phyloP scores from a whole-genome alignment of 169 alveolate species.

The Plasmodium inui region DNA sequence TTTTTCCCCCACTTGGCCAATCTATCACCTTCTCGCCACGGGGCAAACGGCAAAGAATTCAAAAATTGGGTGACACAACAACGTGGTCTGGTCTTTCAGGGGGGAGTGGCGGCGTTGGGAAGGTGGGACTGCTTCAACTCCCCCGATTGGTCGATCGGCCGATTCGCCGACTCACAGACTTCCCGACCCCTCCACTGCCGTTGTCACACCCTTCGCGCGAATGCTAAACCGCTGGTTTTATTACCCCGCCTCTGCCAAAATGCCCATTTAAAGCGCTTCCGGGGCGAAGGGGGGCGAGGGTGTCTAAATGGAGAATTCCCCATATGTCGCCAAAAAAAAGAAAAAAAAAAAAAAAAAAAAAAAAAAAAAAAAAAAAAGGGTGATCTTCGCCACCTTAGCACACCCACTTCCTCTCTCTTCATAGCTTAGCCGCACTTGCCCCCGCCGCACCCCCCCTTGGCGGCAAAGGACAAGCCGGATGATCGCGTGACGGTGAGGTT shows the following conservation, averaged over 20 bases:
- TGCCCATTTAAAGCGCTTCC: background rate
- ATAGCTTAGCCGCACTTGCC: constrained; percentile 91
- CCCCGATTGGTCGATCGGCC: too few relatives aligned
- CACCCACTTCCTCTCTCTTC: background rate
- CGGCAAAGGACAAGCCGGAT: constrained; percentile 90
- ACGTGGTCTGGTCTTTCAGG: background rate
- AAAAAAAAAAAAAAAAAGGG: background rate
- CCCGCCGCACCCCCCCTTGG: constrained; percentile 97
- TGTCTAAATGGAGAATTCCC: background rate
- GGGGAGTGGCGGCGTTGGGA: background rate
- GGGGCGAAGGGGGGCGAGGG: background rate
- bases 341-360: background rate
- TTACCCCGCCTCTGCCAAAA: background rate
- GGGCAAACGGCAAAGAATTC: background rate
- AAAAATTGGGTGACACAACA: background rate
- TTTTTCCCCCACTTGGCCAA: background rate
- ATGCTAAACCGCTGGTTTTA: too few relatives aligned
- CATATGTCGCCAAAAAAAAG: background rate
- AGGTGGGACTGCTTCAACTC: too few relatives aligned
- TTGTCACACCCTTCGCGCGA: background rate
- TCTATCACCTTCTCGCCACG: background rate
- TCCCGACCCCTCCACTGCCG: background rate
- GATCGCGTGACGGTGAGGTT: constrained; percentile 87
- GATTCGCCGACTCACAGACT: too few relatives aligned
- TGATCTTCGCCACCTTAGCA: background rate